Base-by-base conservation (phyloP, 768 basidiomycete genomes). In the Termitomyces sp. region DNA sequence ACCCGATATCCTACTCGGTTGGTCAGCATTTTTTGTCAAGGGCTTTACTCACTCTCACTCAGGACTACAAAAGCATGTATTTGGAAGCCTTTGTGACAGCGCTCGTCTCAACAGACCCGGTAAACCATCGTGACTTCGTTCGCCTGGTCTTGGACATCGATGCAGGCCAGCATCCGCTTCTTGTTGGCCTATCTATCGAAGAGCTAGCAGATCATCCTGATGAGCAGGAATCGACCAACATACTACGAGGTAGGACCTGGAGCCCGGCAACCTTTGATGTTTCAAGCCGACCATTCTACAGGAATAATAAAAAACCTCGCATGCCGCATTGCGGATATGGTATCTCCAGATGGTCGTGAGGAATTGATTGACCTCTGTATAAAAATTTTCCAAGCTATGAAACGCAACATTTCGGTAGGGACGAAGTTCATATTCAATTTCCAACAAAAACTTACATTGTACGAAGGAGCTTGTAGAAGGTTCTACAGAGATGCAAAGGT, bases 1-100 rank as follows among this genome's bases (percentile, higher is more conserved):
- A 91, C 64, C 84, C 88, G 0, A 75, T 72, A 58, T 77, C 82
- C 31, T 92, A 91, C 64, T 55, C 59, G 57, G 89, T 88, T 57
- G 68, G 81, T 72, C 20, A 45, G 41, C 30, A 46, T 54, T 48
- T 8, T 18, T 20, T 42, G 44, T 42, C 20, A 37, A 31, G 2
- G 41, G 12, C 27, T 57, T 44, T 62, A 30, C 51, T 39, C 41
- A 45, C 9, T 44, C 13, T 33, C 47, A 18, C 24, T 1, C 61
- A 88, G 86, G 66, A 68, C 9, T 69, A 76, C 48, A 72, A 74
- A 62, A 76, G 84, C 42, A 71, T 75, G 1, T 88, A 85, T 65
- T 63, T 89, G 4, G 72, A 80, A 16, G 74, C 83, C 9, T 68
- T 91, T 24, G 71, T 89, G 34, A 73, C 79, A 58, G 76, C 79